Evolutionary conservation across 108 stramenopile genomes (phyloP).

Genomic region (Skeletonema menzelii): DNA sequence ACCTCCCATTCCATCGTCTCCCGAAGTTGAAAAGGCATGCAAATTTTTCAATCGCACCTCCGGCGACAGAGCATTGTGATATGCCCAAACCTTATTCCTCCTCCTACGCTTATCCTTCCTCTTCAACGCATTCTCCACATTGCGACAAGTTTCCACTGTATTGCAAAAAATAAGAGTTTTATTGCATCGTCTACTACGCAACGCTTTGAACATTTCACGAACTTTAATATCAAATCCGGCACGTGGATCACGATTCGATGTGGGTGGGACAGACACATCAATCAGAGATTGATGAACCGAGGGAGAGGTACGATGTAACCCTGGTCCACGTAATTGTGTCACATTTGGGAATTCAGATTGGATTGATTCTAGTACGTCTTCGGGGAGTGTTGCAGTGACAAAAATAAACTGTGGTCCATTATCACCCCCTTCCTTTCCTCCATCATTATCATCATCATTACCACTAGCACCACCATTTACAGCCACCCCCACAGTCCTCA

Average conservation of each 20-base stretch:
- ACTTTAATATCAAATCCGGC: constrained; percentile 85
- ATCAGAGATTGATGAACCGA: constrained; percentile 76
- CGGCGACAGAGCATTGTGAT: constrained; percentile 89
- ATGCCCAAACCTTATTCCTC: constrained; percentile 47
- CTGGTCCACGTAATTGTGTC: constrained; percentile 79
- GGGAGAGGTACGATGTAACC: constrained; percentile 86
- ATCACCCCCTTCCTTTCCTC: not conserved
- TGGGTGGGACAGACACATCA: constrained; percentile 83
- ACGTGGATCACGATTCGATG: constrained; percentile 57
- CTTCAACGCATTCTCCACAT: constrained; percentile 89
- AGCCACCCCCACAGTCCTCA: constrained; percentile 86
- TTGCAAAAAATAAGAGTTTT: constrained; percentile 96
- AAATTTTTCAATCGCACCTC: constrained; percentile 65
- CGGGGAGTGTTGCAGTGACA: constrained; percentile 93
- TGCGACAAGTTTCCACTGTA: constrained; percentile 91
- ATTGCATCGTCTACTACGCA: constrained; percentile 65
- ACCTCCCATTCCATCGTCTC: constrained; percentile 2
- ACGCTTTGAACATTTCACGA: constrained; percentile 76
- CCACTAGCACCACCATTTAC: constrained; percentile 3
- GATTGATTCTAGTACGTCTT: constrained; percentile 71
- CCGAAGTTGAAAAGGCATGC: constrained; percentile 45
- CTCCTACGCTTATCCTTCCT: constrained; percentile 75
- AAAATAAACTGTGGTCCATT: constrained; percentile 86
- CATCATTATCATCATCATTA: constrained; percentile 3
- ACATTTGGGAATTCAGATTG: constrained; percentile 77